Evolutionary conservation across 371 early-diverging fungal genomes (phyloP), one percentile per base, ranked within the genome.

Genomic region (Rhizoclosmatium hyalinum): DNA sequence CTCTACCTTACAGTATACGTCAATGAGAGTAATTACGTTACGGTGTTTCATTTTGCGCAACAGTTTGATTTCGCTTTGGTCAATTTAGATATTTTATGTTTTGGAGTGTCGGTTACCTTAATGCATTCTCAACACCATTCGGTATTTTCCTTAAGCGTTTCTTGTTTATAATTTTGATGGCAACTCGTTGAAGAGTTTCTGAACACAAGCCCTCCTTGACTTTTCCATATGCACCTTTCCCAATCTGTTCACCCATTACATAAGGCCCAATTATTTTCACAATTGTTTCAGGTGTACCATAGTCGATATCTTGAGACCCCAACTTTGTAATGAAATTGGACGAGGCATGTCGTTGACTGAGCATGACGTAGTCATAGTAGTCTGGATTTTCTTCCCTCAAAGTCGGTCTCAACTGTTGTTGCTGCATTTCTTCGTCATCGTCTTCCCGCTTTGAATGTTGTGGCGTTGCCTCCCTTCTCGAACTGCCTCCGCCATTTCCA

Each of bases 1-100:
- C 56, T 86, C 86, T 1, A 90, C 87, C 68, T 90, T 88, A 62
- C 84, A 82, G 81, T 86, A 90, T 24, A 90, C 87, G 74, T 92
- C 92, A 41, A 87, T 72, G 3, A 90, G 74, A 1, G 77, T 78
- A 39, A 88, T 81, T 4, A 85, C 69, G 68, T 90, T 87, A 0
- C 61, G 56, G 70, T 90, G 87, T 47, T 79, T 80, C 66, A 90
- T 73, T 43, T 81, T 65, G 41, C 85, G 83, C 24, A 93, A 80
- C 32, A 88, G 68, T 73, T 87, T 87, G 69, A 93, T 91, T 77
- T 93, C 93, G 56, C 92, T 68, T 19, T 32, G 54, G 44, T 64
- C 41, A 10, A 17, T 50, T 47, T 53, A 42, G 50, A 50, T 17
- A 50, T 12, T 50, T 50, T 50, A 17, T 12, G 6, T 12, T 6